Evolutionary conservation across 768 basidiomycete genomes (phyloP).

Genomic region (Suillus clintonianus): DNA sequence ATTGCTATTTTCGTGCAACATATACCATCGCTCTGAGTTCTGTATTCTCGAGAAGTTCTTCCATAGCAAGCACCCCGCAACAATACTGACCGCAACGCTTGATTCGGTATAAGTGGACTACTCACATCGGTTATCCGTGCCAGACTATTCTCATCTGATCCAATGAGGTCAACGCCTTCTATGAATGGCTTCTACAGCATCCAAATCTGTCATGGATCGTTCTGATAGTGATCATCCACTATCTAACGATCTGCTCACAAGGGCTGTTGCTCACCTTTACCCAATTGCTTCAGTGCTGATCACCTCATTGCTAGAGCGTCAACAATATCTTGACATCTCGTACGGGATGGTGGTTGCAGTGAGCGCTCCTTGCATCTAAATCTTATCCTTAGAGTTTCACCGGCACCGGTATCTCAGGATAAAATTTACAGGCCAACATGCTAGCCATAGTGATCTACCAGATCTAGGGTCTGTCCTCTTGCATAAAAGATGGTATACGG

Average conservation of each 20-base stretch:
- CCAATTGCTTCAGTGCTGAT: background rate
- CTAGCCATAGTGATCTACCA: background rate
- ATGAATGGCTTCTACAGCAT: background rate
- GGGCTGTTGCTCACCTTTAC: background rate
- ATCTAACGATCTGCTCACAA: background rate
- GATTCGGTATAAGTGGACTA: background rate
- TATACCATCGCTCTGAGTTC: background rate
- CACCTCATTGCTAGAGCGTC: background rate
- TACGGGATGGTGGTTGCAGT: background rate
- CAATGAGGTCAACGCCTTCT: background rate
- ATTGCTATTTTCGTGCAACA: background rate
- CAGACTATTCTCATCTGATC: background rate
- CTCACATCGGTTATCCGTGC: background rate
- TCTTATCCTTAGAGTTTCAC: constrained; percentile 2
- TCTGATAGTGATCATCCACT: background rate
- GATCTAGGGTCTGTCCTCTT: background rate
- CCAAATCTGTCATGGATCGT: background rate
- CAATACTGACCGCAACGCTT: background rate
- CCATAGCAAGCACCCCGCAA: background rate
- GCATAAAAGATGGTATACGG: background rate
- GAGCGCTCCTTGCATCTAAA: background rate
- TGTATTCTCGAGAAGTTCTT: background rate
- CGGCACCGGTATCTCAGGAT: background rate
- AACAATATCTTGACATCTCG: background rate
- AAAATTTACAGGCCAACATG: background rate